Evolutionary conservation across 305 asterid genomes (phyloP).

Genomic region (Solanum hybrid): DNA sequence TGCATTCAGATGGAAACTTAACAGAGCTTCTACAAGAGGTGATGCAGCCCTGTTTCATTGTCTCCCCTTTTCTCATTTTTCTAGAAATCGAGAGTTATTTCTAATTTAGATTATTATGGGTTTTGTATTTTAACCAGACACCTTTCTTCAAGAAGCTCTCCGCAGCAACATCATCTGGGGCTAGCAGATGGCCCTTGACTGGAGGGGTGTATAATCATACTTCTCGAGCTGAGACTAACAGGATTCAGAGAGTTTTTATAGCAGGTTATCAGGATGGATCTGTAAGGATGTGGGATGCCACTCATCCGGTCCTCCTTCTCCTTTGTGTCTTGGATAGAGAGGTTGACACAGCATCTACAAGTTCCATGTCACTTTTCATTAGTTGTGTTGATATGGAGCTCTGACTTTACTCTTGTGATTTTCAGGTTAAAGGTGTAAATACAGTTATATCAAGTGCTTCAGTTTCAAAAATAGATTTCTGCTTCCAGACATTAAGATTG

Average conservation of each 20-base stretch:
- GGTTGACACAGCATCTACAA: conserved; percentile 34
- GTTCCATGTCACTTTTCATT: background rate
- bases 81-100: background rate
- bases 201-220: conserved; percentile 68
- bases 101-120: background rate
- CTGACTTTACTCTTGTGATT: conserved; percentile 19
- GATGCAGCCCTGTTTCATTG: conserved; percentile 11
- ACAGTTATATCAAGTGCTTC: conserved; percentile 42
- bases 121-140: conserved; percentile 27
- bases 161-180: conserved; percentile 36
- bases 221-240: conserved; percentile 35
- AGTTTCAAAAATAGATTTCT: conserved; percentile 51
- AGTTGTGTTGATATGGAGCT: conserved; percentile 2
- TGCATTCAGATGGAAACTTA: conserved; percentile 31
- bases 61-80: background rate
- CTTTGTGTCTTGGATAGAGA: conserved; percentile 45
- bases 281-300: conserved; percentile 84
- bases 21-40: conserved; percentile 28
- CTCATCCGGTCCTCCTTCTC: conserved; percentile 60
- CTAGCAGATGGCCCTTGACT: conserved; percentile 53
- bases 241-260: conserved; percentile 45
- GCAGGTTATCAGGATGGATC: conserved; percentile 92
- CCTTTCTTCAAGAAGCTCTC: conserved; percentile 23
- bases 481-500: conserved; percentile 57
- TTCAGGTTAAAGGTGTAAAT: conserved; percentile 46